Conservation (phyloP, 257 asterid species). For the Paraleonurus japonicus region DNA sequence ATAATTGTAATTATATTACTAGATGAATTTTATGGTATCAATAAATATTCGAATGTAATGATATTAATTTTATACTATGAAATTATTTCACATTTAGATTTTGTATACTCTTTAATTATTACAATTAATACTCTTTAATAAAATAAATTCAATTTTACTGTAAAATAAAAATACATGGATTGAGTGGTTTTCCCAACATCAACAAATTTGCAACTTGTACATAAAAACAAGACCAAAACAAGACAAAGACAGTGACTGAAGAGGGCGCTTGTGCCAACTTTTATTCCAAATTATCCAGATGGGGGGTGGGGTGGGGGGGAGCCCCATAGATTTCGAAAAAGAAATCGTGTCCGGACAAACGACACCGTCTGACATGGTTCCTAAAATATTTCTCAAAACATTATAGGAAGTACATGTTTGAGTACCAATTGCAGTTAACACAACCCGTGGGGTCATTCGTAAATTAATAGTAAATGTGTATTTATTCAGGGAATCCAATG, state of each 20-base stretch:
- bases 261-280: conserved; percentile 20
- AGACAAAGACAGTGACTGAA: neutral
- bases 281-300: conserved; percentile 19
- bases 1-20: no score
- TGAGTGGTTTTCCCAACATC: no score
- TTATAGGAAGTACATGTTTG: neutral
- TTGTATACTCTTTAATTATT: no score
- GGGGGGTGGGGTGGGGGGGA: neutral
- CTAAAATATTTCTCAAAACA: neutral
- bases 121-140: no score
- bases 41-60: no score
- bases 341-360: conserved; percentile 23
- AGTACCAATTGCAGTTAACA: conserved; percentile 32
- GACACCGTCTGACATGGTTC: conserved; percentile 37
- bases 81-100: no score
- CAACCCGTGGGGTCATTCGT: conserved; percentile 28
- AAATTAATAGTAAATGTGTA: neutral
- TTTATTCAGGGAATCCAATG: conserved; percentile 40
- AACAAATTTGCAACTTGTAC: neutral
- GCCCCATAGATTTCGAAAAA: neutral
- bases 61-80: no score
- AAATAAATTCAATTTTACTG: no score
- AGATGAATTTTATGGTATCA: no score
- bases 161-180: no score
- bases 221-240: neutral